Base-by-base conservation (phyloP, 192 early-diverging fungal genomes). In the Coemansia sp. region DNA sequence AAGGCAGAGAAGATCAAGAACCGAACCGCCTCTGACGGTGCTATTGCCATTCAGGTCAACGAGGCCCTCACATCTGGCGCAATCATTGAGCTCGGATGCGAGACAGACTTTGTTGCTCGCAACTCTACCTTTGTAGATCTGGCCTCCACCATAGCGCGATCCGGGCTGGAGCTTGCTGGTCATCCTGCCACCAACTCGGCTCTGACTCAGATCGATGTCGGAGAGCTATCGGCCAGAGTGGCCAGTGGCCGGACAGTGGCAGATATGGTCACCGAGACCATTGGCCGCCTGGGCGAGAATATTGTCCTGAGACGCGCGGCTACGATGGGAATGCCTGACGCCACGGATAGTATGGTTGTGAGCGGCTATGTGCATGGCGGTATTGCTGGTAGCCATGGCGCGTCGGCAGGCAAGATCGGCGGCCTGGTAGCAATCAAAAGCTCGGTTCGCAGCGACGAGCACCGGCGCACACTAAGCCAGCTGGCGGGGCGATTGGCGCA, bases 71-170 rank as follows among this genome's bases (percentile, higher is more conserved):
- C 82, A 28, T 76, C 77, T 26, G 86, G 85, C 13, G 76, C 90
- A 12, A 88, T 92, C 41, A 76, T 91, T 26, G 90, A 93, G 83
- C 88, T 91, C 52, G 73, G 69, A 76, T 94, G 92, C 64, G 96
- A 98, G 75, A 96, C 96, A 0, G 96, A 98, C 73, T 98, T 98
- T 87, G 96, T 98, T 6, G 92, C 93, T 7, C 86, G 92, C 61
- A 92, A 90, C 68, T 75, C 73, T 26, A 72, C 89, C 50, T 97
- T 97, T 84, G 85, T 88, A 34, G 78, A 87, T 33, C 84, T 95
- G 39, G 92, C 88, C 16, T 36, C 66, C 16, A 42, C 36, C 16
- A 77, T 82, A 23, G 80, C 80, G 2, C 56, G 42, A 14, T 39
- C 57, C 18, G 68, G 65, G 16, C 37, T 61, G 26, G 62, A 33